Evolutionary conservation across 1,139 yeast genomes (phyloP).

Genomic region (Sugiyamaella neomexicana): DNA sequence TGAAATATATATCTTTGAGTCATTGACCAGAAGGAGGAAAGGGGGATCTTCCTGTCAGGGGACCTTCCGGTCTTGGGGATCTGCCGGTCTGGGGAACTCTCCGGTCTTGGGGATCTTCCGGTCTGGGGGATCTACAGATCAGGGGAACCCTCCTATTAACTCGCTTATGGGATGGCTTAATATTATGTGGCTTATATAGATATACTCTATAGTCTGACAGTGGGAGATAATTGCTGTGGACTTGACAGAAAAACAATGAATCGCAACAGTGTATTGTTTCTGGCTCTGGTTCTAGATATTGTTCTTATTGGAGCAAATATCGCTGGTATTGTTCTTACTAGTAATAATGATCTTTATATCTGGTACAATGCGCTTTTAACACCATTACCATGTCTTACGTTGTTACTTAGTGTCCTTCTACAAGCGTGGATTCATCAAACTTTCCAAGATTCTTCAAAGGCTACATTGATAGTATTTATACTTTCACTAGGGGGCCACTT

Average conservation of each 20-base stretch:
- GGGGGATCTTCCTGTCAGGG: no score
- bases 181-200: no score
- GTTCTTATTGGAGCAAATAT: conserved; percentile 5
- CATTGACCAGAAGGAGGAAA: no score
- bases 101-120: no score
- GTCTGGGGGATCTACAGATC: no score
- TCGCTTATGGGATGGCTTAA: no score
- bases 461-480: background rate
- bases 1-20: no score
- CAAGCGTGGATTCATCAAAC: conserved; percentile 3
- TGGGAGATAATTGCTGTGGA: no score
- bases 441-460: background rate
- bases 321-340: conserved; percentile 7
- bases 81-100: no score
- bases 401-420: conserved; percentile 1
- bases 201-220: no score
- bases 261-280: background rate
- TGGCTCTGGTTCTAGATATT: background rate
- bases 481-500: conserved; percentile 4
- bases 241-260: conserved; percentile 2
- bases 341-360: background rate
- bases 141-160: no score
- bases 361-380: conserved; percentile 8
- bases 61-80: no score
- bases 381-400: conserved; percentile 9